Evolutionary conservation across 2,329 filamentous ascomycete species (phyloP), one percentile per base, ranked within the genome.

Genomic region (Diplodia scrobiculata): DNA sequence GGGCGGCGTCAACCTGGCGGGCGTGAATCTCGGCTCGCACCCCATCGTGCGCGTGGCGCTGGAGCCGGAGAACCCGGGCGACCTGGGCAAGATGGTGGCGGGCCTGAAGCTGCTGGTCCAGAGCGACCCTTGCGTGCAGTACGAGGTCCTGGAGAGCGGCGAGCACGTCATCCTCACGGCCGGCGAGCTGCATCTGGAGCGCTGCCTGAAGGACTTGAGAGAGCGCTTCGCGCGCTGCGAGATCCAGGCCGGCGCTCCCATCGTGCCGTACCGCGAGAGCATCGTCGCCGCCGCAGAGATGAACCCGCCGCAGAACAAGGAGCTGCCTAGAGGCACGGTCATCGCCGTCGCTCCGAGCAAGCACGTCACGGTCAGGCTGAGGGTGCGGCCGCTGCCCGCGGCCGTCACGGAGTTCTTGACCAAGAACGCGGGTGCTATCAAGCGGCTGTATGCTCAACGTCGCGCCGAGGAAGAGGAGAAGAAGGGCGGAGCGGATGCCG

Each of bases 131-230:
- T 98, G 95, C 73, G 95, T 94, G 14, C 89, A 96, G 75, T 99
- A 99, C 72, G 93, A 98, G 75, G 91, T 96, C 60, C 89, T 98
- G 63, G 86, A 89, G 66, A 97, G 89, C 71, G 95, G 95, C 66
- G 95, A 99, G 79, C 95, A 99, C 77, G 95, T 99, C 50, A 87
- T 99, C 25, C 79, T 97, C 45, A 98, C 95, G 0, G 95, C 95
- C 5, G 95, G 95, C 64, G 95, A 99, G 77, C 76, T 99, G 70
- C 95, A 99, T 79, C 83, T 99, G 2, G 95, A 99, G 78, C 84
- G 95, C 66, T 99, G 95, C 75, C 78, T 99, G 67, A 97, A 95
- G 63, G 95, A 99, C 80, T 82, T 99, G 29, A 86, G 92, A 68
- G 95, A 99, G 75, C 85, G 95, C 5, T 99, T 97, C 74, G 94